Percentiles rank a stretch among this genome's conserved stretches.
phyloP scores from a whole-genome alignment of 164 flowering plant genomes.

The Berberis thunbergii region DNA sequence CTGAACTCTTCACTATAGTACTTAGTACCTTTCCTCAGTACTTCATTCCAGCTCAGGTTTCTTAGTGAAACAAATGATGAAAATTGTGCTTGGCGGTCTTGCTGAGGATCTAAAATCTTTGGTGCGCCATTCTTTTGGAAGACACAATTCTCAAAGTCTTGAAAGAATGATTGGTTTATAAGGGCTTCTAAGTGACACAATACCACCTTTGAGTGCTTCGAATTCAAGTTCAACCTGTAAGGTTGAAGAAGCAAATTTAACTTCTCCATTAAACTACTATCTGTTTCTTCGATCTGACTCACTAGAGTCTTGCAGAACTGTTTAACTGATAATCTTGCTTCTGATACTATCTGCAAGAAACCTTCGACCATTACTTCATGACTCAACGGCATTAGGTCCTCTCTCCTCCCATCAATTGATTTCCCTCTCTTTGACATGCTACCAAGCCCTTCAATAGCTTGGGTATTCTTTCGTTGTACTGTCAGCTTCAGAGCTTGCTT shows the following conservation, averaged over 20 bases:
- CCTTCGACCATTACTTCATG: conserved; percentile 87
- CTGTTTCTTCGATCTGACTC: conserved; percentile 54
- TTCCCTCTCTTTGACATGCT: conserved; percentile 33
- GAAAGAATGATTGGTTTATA: conserved; percentile 69
- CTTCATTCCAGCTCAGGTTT: conserved; percentile 91
- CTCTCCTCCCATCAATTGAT: conserved; percentile 28
- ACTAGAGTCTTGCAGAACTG: conserved; percentile 71
- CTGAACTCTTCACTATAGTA: conserved; percentile 93
- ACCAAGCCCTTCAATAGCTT: conserved; percentile 22
- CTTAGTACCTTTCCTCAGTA: conserved; percentile 80
- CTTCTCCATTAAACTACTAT: conserved; percentile 38
- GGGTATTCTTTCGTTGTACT: conserved; percentile 27
- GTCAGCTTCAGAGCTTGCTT: conserved; percentile 58
- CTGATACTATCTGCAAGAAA: conserved; percentile 81
- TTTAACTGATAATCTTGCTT: conserved; percentile 73
- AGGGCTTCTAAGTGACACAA: conserved; percentile 78
- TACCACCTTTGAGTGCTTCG: conserved; percentile 60
- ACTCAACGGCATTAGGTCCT: conserved; percentile 46
- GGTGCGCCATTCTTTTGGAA: conserved; percentile 75
- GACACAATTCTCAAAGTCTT: conserved; percentile 77
- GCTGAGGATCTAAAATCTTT: conserved; percentile 56
- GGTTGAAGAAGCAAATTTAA: conserved; percentile 66
- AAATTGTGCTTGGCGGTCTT: conserved; percentile 61
- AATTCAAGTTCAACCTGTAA: conserved; percentile 43
- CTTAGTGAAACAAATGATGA: conserved; percentile 60